Percentiles rank a stretch among this genome's conserved stretches.
Conservation (phyloP, 1,139 yeast genomes). For the Casaregolazyma suthepensis region DNA sequence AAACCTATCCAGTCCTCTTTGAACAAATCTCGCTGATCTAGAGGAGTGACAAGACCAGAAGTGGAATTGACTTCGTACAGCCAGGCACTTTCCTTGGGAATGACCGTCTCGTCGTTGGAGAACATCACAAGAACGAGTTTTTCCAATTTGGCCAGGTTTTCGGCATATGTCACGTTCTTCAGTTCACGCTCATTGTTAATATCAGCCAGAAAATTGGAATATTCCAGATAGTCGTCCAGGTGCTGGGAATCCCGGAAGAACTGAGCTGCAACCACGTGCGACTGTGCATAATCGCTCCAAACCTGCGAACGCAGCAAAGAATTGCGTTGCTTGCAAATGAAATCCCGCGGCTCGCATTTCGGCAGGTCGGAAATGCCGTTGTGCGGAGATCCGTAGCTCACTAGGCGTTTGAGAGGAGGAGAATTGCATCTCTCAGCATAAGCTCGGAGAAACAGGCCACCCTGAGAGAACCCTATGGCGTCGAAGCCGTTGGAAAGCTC, state of each 20-base stretch:
- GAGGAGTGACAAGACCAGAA: slow-evolving; percentile 41
- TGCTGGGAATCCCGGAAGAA: slow-evolving; percentile 52
- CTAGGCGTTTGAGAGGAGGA: slow-evolving; percentile 46
- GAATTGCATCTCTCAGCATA: slow-evolving; percentile 51
- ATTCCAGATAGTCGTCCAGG: slow-evolving; percentile 42
- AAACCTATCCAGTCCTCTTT: slow-evolving; percentile 56
- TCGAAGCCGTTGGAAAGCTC: slow-evolving; percentile 54
- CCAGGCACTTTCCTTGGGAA: slow-evolving; percentile 66
- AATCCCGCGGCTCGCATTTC: slow-evolving; percentile 49
- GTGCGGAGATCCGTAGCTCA: slow-evolving; percentile 81
- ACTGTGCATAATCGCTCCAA: slow-evolving; percentile 55
- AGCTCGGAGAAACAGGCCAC: slow-evolving; percentile 67
- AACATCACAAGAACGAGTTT: slow-evolving; percentile 57
- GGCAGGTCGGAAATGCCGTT: slow-evolving; percentile 72
- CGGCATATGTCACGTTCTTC: slow-evolving; percentile 36
- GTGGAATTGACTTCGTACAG: slow-evolving; percentile 50
- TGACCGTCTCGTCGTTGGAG: slow-evolving; percentile 55
- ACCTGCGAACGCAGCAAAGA: slow-evolving; percentile 52
- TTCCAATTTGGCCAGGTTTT: slow-evolving; percentile 41
- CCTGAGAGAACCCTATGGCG: slow-evolving; percentile 78
- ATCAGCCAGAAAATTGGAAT: slow-evolving; percentile 54
- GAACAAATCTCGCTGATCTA: slow-evolving; percentile 47
- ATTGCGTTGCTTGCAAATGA: slow-evolving; percentile 57
- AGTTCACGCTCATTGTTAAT: slow-evolving; percentile 54
- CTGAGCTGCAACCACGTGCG: slow-evolving; percentile 62